phyloP scores from a whole-genome alignment of 352 stramenopile species.

The Lagenidium giganteum region DNA sequence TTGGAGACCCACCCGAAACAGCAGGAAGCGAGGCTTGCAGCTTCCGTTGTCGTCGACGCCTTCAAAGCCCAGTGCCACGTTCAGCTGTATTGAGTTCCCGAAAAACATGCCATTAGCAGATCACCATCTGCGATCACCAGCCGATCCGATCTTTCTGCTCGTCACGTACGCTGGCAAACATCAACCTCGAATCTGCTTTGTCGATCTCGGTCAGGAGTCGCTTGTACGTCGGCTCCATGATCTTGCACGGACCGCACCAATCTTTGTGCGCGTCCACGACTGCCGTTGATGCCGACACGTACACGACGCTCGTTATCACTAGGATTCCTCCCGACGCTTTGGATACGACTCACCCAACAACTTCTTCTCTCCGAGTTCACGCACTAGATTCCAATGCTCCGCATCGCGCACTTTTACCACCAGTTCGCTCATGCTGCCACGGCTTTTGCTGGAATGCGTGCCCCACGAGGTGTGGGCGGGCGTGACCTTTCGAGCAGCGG shows the following conservation, averaged over 20 bases:
- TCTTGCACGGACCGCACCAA: constrained; percentile 71
- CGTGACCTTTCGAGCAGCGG: constrained; percentile 27
- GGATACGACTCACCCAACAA: constrained; percentile 32
- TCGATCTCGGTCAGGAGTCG: constrained; percentile 52
- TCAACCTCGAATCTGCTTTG: constrained; percentile 37
- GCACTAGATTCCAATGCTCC: constrained; percentile 52
- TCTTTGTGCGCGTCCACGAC: constrained; percentile 70
- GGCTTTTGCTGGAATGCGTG: neutral
- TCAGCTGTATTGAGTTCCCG: constrained; percentile 22
- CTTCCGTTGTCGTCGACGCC: constrained; percentile 46
- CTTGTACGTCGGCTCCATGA: constrained; percentile 75
- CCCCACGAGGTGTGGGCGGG: neutral
- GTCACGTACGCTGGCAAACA: constrained; percentile 44
- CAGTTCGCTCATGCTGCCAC: constrained; percentile 26
- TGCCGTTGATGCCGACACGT: constrained; percentile 2
- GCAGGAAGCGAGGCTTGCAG: constrained; percentile 63
- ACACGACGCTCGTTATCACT: neutral
- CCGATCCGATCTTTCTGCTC: too few relatives aligned
- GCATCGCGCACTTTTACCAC: constrained; percentile 50
- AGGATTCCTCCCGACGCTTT: neutral
- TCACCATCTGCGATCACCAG: neutral
- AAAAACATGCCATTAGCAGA: too few relatives aligned
- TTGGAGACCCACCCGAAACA: constrained; percentile 50
- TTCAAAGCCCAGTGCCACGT: constrained; percentile 40
- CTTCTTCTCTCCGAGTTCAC: constrained; percentile 57